Conservation (phyloP, 768 basidiomycete genomes). For the Tremella mesenterica region DNA sequence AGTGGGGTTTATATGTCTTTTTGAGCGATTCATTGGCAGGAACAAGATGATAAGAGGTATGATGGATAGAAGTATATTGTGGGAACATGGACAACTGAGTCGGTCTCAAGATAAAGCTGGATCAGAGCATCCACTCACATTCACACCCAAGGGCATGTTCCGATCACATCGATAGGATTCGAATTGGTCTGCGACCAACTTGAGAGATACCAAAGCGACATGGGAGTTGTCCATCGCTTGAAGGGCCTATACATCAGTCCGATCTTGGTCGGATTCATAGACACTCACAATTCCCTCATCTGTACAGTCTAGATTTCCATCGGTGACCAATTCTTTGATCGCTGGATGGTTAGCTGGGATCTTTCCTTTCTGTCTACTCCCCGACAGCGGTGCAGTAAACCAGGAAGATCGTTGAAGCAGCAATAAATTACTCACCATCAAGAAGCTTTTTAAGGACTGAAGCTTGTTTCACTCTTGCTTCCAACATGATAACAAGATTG, state of each 20-base stretch:
- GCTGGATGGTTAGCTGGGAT: conserved; percentile 50
- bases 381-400: too few relatives aligned
- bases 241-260: conserved; percentile 51
- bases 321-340: conserved; percentile 93
- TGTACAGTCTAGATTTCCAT: conserved; percentile 94
- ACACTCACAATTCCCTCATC: conserved; percentile 78
- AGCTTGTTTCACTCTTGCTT: conserved; percentile 83
- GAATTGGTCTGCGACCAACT: conserved; percentile 71
- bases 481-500: conserved; percentile 49
- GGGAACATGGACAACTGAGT: not conserved
- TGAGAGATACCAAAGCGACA: conserved; percentile 88
- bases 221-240: conserved; percentile 99
- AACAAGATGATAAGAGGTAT: not conserved
- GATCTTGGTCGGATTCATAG: not conserved
- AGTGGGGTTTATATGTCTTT: too few relatives aligned
- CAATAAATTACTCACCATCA: conserved; percentile 58
- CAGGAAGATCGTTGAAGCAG: not conserved
- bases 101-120: too few relatives aligned
- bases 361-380: not conserved
- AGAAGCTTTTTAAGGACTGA: conserved; percentile 83
- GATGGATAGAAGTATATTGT: not conserved
- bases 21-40: conserved; percentile 5
- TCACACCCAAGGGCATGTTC: conserved; percentile 56
- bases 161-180: conserved; percentile 81
- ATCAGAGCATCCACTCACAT: conserved; percentile 36